A percentile compares a stretch with the other conserved stretches of the same genome.
Conservation (phyloP, 2,329 filamentous ascomycete species). For the Ascochyta fabae region DNA sequence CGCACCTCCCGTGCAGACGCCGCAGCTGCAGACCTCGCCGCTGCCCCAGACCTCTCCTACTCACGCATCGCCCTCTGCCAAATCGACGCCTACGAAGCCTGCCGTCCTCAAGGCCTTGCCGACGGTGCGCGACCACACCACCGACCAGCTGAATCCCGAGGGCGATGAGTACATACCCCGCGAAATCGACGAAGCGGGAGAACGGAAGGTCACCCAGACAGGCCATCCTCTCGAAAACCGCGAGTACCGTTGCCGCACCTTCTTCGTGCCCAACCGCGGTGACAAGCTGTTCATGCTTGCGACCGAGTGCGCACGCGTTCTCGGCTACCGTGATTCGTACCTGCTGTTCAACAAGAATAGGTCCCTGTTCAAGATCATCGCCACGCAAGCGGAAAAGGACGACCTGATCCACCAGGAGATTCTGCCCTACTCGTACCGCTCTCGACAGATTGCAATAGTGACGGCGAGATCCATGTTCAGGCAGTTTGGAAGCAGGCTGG, state of each 20-base stretch:
- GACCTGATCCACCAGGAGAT: conserved; percentile 95
- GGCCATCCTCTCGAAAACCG: conserved; percentile 82
- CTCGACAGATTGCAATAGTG: conserved; percentile 97
- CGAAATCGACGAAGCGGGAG: conserved; percentile 89
- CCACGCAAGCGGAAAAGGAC: conserved; percentile 94
- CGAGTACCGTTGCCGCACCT: conserved; percentile 91
- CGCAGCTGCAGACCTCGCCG: conserved; percentile 59
- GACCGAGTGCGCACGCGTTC: conserved; percentile 91
- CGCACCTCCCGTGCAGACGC: conserved; percentile 59
- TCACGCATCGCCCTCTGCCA: conserved; percentile 69
- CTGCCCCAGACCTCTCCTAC: conserved; percentile 60
- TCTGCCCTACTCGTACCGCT: conserved; percentile 94
- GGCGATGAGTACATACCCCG: conserved; percentile 95
- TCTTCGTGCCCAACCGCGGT: conserved; percentile 86
- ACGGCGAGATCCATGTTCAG: conserved; percentile 98
- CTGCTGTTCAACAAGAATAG: conserved; percentile 98
- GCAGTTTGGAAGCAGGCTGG: conserved; percentile 94
- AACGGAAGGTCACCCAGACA: conserved; percentile 88
- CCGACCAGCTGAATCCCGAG: conserved; percentile 86
- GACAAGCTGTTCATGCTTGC: conserved; percentile 98
- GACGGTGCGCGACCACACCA: conserved; percentile 95
- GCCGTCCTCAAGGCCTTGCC: conserved; percentile 88
- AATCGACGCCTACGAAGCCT: conserved; percentile 79
- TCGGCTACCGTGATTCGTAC: conserved; percentile 97
- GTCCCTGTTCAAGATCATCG: conserved; percentile 96